These are phyloP conservation scores for Penicillium steckii DNA, from an alignment of 495 filamentous ascomycete genomes.

Conservation along the genomic window DNA sequence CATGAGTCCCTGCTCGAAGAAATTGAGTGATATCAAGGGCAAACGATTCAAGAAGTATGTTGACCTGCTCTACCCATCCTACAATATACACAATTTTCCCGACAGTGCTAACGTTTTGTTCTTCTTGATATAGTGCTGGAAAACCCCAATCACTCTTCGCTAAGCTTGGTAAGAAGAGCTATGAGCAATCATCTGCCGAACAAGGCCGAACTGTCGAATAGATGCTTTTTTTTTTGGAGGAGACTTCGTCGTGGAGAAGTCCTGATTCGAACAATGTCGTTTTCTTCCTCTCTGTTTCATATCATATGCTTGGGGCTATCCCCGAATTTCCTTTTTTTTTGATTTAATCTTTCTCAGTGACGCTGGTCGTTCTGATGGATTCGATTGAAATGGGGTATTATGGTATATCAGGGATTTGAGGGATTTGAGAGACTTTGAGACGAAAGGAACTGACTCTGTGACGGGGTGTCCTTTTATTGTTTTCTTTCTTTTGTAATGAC, in stretches of 20 bases:
- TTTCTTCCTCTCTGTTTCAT: too few species aligned
- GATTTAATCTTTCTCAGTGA: neutral
- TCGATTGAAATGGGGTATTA: neutral
- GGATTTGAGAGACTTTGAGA: too few species aligned
- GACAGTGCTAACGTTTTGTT: neutral
- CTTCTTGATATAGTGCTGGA: constrained; percentile 32
- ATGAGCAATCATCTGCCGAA: constrained; percentile 39
- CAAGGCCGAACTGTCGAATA: constrained; percentile 19
- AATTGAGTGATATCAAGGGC: constrained; percentile 78
- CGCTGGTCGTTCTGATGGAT: neutral
- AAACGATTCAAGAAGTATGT: constrained; percentile 67
- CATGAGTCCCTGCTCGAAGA: constrained; percentile 91
- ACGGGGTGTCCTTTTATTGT: neutral
- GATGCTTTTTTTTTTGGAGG: neutral
- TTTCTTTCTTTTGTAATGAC: constrained; percentile 25
- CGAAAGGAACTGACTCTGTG: neutral
- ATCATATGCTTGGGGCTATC: too few species aligned
- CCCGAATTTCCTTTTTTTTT: neutral
- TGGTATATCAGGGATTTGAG: neutral
- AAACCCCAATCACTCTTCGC: constrained; percentile 50
- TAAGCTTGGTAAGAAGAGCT: constrained; percentile 52
- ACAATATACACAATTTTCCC: too few species aligned
- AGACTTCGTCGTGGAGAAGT: neutral
- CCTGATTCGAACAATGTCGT: neutral
- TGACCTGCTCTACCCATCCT: neutral